A percentile compares a stretch with the other conserved stretches of the same genome.
Conservation (phyloP, 129 eudicot genomes). For the Flaveria trinervia region DNA sequence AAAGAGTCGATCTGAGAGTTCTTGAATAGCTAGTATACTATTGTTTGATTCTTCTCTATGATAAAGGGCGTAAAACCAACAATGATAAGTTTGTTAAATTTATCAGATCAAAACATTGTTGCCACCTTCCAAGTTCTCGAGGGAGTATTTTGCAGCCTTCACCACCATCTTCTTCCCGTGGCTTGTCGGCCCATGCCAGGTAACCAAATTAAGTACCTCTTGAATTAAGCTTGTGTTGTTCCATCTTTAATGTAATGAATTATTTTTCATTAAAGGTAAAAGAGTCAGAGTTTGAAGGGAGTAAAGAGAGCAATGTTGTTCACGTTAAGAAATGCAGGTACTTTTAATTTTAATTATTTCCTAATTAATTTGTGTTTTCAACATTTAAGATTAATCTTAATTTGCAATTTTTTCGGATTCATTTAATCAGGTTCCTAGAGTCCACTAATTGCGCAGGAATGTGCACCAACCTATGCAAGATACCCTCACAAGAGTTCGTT, state of each 20-base stretch:
- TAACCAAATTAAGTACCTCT: constrained; percentile 16
- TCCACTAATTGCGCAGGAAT: constrained; percentile 83
- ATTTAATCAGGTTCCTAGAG: constrained; percentile 63
- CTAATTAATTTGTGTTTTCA: too few species aligned
- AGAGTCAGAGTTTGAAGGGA: constrained; percentile 48
- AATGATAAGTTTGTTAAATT: too few species aligned
- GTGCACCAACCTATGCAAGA: constrained; percentile 95
- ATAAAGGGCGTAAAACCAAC: too few species aligned
- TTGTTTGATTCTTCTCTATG: too few species aligned
- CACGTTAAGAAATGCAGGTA: constrained; percentile 93
- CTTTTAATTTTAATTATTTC: not conserved
- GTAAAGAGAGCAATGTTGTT: constrained; percentile 73
- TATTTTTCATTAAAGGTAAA: constrained; percentile 46
- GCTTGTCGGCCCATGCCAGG: constrained; percentile 91
- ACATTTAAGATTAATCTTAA: too few species aligned
- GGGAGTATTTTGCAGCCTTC: constrained; percentile 75
- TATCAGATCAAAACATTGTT: constrained; percentile 60
- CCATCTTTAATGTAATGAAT: too few species aligned
- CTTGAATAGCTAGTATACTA: too few species aligned
- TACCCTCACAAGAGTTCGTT: constrained; percentile 85
- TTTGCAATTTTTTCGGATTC: too few species aligned
- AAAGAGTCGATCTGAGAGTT: too few species aligned
- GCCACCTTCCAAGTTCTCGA: constrained; percentile 63
- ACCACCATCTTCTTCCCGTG: constrained; percentile 78
- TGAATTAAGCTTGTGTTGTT: too few species aligned